Evolutionary conservation across 164 flowering plant genomes (phyloP).

Genomic region (Taxillus chinensis): DNA sequence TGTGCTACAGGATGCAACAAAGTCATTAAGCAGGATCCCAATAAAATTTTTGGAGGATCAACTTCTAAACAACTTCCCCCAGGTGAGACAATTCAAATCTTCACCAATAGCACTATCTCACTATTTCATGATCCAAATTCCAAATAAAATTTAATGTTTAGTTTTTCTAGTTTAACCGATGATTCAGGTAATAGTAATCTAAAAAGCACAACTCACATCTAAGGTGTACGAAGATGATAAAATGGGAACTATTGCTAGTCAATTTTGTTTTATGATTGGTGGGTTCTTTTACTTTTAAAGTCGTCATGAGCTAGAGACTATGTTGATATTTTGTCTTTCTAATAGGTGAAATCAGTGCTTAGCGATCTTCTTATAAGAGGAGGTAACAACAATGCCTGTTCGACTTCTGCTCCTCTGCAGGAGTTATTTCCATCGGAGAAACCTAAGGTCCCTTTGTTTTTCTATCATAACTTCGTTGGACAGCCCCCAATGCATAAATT

Average conservation of each 20-base stretch:
- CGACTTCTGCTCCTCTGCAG: slow-evolving; percentile 16
- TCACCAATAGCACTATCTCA: neutral
- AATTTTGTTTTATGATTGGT: no score
- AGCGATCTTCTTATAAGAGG: slow-evolving; percentile 21
- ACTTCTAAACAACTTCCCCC: slow-evolving; percentile 26
- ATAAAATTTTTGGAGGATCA: slow-evolving; percentile 37
- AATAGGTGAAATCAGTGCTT: slow-evolving; percentile 28
- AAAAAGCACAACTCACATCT: no score
- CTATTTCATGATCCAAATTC: neutral
- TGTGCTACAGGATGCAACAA: slow-evolving; percentile 35
- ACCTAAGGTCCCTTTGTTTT: slow-evolving; percentile 18
- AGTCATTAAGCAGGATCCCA: slow-evolving; percentile 29
- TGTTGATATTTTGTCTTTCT: slow-evolving; percentile 1
- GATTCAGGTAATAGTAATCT: no score
- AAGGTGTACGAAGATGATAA: no score
- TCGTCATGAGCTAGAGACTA: neutral
- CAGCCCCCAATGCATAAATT: no score
- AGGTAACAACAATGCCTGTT: slow-evolving; percentile 8
- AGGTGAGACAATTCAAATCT: slow-evolving; percentile 26
- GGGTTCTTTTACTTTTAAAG: neutral
- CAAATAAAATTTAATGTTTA: neutral
- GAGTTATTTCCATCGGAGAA: slow-evolving; percentile 10
- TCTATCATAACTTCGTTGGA: neutral
- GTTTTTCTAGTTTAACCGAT: no score
- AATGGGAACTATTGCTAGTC: no score